Conservation (phyloP, 768 basidiomycete genomes). For the Lyophyllum shimeji region DNA sequence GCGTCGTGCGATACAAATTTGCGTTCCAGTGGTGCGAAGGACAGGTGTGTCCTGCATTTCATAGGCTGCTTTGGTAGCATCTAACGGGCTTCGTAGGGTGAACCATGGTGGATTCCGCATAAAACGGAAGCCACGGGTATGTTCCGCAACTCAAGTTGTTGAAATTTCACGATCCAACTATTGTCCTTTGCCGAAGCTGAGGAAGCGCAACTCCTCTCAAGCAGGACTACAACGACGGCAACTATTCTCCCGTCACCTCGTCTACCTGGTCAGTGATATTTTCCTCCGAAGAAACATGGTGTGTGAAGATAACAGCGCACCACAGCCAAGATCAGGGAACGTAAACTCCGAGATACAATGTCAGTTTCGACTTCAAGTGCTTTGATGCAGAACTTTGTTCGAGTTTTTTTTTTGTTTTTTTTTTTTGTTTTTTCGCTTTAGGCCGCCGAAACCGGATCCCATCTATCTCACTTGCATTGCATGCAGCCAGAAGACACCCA, state of each 20-base stretch:
- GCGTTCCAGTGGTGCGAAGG: conserved; percentile 82
- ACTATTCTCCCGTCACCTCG: not conserved
- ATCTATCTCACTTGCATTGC: conserved; percentile 33
- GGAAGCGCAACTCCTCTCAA: not conserved
- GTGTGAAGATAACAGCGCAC: not conserved
- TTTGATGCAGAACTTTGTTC: not conserved
- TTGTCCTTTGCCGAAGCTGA: not conserved
- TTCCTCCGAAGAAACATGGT: not conserved
- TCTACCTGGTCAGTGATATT: not conserved
- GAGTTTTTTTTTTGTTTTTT: not conserved
- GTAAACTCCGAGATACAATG: not conserved
- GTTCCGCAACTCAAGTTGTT: not conserved
- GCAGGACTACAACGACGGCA: not conserved
- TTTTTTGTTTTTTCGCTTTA: too few relatives aligned
- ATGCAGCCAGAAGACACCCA: conserved; percentile 47
- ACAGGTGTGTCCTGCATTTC: conserved; percentile 41
- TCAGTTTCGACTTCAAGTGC: not conserved
- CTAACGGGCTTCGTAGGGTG: conserved; percentile 29
- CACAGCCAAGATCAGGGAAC: not conserved
- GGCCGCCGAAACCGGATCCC: conserved; percentile 16
- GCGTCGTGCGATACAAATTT: conserved; percentile 79
- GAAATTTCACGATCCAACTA: not conserved
- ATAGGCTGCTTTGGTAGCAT: not conserved
- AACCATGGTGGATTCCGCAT: conserved; percentile 44
- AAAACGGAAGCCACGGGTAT: not conserved